Evolutionary conservation across 2,329 filamentous ascomycete genomes (phyloP), one percentile per base, ranked within the genome.

Genomic region (Thielaviopsis populi): DNA sequence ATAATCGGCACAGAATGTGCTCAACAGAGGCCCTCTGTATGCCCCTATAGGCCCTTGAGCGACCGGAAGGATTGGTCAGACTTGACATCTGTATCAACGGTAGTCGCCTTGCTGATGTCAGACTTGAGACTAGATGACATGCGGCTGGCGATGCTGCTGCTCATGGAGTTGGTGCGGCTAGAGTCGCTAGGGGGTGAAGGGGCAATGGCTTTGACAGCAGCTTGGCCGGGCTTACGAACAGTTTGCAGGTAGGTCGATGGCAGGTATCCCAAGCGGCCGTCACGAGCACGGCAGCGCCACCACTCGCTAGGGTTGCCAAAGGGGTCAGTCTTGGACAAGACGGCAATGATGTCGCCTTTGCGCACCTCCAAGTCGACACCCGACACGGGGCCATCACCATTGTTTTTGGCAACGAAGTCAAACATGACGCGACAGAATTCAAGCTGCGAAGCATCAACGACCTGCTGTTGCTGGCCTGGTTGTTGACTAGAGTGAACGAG

Each of bases 341-440:
- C 91, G 30, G 94, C 94, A 17, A 99, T 91, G 62, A 97, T 84
- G 70, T 99, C 94, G 66, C 92, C 92, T 78, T 96, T 96, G 77
- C 89, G 91, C 27, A 95, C 92, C 42, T 89, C 85, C 15, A 99
- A 81, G 71, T 99, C 95, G 69, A 97, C 84, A 41, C 88, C 89
- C 67, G 86, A 77, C 22, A 79, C 79, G 15, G 75, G 74, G 63
- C 80, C 75, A 8, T 66, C 61, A 19, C 65, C 24, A 65, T 75
- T 75, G 73, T 82, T 83, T 2, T 82, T 77, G 2, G 94, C 92
- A 0, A 87, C 86, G 77, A 96, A 99, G 76, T 99, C 94, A 76
- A 94, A 97, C 19, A 96, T 76, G 1, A 95, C 87, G 65, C 91
- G 88, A 78, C 92, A 99, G 78, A 97, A 99, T 73, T 97, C 92